Percentiles rank a stretch among this genome's conserved stretches.
phyloP scores from a whole-genome alignment of 163 green algal genomes.

The Coccomyxa subellipsoidea region DNA sequence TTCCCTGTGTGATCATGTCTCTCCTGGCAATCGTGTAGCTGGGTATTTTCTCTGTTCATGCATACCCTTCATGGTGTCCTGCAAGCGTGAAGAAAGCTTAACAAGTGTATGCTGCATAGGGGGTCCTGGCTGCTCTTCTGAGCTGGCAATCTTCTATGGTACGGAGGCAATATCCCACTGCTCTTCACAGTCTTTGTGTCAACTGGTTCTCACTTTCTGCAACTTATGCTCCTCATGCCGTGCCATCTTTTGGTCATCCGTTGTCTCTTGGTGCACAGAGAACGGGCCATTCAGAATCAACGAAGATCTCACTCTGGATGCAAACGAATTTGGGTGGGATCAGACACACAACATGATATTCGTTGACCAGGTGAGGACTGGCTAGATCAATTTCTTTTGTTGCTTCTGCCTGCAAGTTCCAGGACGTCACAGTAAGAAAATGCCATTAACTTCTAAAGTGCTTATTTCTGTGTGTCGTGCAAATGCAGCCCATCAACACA shows the following conservation, averaged over 20 bases:
- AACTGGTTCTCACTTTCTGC: no score
- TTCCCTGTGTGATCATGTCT: neutral
- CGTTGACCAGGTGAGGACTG: conserved; percentile 73
- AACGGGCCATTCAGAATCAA: conserved; percentile 79
- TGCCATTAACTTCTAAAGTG: no score
- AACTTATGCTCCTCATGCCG: no score
- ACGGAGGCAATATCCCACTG: neutral
- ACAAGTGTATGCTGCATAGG: conserved; percentile 13
- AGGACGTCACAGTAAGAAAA: no score
- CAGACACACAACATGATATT: conserved; percentile 62
- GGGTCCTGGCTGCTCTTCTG: conserved; percentile 82
- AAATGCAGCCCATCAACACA: conserved; percentile 89
- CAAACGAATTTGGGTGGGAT: conserved; percentile 69
- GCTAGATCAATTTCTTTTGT: no score
- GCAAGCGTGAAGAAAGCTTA: neutral
- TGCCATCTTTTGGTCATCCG: neutral
- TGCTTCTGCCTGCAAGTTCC: no score
- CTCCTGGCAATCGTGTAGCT: neutral
- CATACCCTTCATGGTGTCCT: no score
- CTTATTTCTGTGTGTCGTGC: no score
- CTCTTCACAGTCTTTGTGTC: no score
- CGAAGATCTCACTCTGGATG: conserved; percentile 36
- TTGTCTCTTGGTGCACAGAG: conserved; percentile 38
- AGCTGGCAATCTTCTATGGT: conserved; percentile 78
- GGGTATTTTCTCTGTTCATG: no score